Conservation (phyloP, 805 yeast species). For the Nakazawaea molendinolei region DNA sequence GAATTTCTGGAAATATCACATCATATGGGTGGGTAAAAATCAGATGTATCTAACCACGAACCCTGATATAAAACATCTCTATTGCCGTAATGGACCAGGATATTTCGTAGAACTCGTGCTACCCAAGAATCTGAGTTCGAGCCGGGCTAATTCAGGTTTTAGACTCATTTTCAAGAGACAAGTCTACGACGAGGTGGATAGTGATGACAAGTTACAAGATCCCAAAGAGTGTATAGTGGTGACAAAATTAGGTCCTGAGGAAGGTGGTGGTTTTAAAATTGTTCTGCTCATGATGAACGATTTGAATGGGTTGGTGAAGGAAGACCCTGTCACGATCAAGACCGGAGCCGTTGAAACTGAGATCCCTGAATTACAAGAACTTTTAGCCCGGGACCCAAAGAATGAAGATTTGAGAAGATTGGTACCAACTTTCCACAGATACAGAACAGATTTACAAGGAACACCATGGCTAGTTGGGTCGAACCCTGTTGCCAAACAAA, state of each 20-base stretch:
- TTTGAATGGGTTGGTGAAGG: constrained; percentile 11
- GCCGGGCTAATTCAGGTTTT: constrained; percentile 23
- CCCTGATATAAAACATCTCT: constrained; percentile 54
- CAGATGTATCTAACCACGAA: constrained; percentile 61
- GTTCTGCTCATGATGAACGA: constrained; percentile 15
- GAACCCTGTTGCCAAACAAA: constrained; percentile 33
- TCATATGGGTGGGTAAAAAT: constrained; percentile 40
- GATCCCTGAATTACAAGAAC: constrained; percentile 16
- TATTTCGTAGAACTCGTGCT: constrained; percentile 33
- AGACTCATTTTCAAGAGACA: constrained; percentile 25
- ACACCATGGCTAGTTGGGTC: constrained; percentile 36
- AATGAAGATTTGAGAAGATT: constrained; percentile 5
- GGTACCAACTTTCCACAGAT: constrained; percentile 18
- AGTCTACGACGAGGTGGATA: constrained; percentile 13
- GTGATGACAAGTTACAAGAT: constrained; percentile 8
- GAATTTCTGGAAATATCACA: constrained; percentile 58
- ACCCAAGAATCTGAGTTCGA: neutral
- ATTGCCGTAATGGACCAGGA: constrained; percentile 57
- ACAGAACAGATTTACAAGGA: constrained; percentile 22
- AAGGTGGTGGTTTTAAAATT: constrained; percentile 17
- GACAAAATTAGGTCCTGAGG: constrained; percentile 16
- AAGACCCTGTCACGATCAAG: neutral
- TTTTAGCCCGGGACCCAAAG: constrained; percentile 6
- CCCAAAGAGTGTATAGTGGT: constrained; percentile 16
- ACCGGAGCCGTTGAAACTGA: constrained; percentile 1